phyloP scores from a whole-genome alignment of 2,329 filamentous ascomycete species.

The Trichocomaceae sp. region DNA sequence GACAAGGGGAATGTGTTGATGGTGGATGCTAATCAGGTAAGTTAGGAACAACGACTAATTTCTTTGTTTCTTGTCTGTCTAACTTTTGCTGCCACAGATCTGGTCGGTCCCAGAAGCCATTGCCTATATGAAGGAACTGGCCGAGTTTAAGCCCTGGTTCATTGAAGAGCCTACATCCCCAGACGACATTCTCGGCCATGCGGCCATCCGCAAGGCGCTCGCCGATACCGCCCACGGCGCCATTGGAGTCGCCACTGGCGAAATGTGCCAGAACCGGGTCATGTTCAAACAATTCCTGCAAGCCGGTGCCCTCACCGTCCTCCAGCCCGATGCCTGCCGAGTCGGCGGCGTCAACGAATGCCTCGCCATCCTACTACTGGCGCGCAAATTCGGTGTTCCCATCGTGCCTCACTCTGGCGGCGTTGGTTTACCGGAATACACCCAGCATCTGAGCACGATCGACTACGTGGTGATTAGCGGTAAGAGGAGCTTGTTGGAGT shows the following conservation, averaged over 20 bases:
- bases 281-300: conserved; percentile 88
- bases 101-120: conserved; percentile 90
- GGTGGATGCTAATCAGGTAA: conserved; percentile 83
- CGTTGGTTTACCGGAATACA: conserved; percentile 88
- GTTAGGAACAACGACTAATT: conserved; percentile 8
- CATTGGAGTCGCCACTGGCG: conserved; percentile 82
- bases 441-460: conserved; percentile 84
- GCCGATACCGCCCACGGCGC: conserved; percentile 46
- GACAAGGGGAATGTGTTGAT: conserved; percentile 79
- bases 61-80: neutral
- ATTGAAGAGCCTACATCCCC: conserved; percentile 91
- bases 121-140: conserved; percentile 73
- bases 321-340: conserved; percentile 84
- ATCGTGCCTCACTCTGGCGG: conserved; percentile 86
- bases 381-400: conserved; percentile 61
- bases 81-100: conserved; percentile 38
- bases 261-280: conserved; percentile 94
- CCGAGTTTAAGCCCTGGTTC: conserved; percentile 76
- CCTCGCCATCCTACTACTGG: conserved; percentile 80
- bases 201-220: conserved; percentile 73
- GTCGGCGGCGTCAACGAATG: conserved; percentile 89
- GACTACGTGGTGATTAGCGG: conserved; percentile 85
- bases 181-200: conserved; percentile 84
- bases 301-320: conserved; percentile 73
- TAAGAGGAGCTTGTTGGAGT: conserved; percentile 77